Conservation (phyloP, 257 asterid species). For the Solanum peruvianum region DNA sequence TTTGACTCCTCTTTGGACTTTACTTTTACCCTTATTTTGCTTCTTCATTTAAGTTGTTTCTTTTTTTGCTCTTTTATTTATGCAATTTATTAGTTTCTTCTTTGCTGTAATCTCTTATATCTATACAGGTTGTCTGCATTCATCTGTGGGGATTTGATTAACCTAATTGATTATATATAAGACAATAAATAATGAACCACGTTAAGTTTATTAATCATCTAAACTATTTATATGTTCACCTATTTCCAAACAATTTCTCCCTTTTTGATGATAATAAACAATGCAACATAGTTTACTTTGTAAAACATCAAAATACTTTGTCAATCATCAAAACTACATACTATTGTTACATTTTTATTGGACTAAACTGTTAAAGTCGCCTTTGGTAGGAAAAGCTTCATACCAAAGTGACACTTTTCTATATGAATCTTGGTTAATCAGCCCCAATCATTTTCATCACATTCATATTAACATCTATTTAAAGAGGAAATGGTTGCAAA, state of each 20-base stretch:
- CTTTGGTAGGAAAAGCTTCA: not conserved
- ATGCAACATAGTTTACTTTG: not conserved
- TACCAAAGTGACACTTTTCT: not conserved
- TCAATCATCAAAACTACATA: too few relatives aligned
- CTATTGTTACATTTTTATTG: not conserved
- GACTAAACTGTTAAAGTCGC: not conserved
- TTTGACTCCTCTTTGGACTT: too few relatives aligned
- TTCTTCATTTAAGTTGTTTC: not conserved
- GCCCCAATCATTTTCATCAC: not conserved
- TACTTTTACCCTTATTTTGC: too few relatives aligned
- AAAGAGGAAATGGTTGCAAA: not conserved
- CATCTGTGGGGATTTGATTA: not conserved
- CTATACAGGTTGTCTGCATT: fast-evolving
- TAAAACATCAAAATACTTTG: not conserved
- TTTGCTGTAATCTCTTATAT: not conserved
- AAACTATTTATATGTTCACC: too few relatives aligned
- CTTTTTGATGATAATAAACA: not conserved
- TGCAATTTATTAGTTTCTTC: too few relatives aligned
- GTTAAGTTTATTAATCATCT: not conserved
- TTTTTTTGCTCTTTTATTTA: too few relatives aligned
- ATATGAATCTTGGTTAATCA: not conserved
- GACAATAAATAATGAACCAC: not conserved
- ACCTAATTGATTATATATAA: fast-evolving
- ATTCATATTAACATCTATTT: not conserved
- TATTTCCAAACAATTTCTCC: not conserved